These are phyloP conservation scores for Arachnomyces sp. DNA, from an alignment of 2,329 filamentous ascomycete genomes.

Conservation along the genomic window DNA sequence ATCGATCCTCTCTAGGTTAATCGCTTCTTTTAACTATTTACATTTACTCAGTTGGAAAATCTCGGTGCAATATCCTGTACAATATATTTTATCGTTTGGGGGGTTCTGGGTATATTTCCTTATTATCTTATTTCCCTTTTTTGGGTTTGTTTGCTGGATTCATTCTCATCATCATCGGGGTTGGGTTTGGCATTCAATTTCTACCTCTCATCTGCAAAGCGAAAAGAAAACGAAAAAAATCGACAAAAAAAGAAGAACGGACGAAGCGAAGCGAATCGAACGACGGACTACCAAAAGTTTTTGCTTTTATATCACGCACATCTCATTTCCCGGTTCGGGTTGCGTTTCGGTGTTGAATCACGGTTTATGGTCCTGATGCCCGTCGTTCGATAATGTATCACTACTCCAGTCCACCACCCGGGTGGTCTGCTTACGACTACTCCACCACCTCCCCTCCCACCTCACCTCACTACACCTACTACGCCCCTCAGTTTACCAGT, in stretches of 20 bases:
- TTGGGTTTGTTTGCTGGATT: constrained; percentile 11
- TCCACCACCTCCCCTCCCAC: constrained; percentile 38
- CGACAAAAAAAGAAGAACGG: too few relatives aligned
- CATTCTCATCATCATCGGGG: constrained; percentile 10
- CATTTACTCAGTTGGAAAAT: constrained; percentile 17
- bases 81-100: constrained; percentile 31
- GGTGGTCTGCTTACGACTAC: constrained; percentile 43
- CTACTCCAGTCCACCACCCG: constrained; percentile 38
- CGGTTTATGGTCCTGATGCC: constrained; percentile 20
- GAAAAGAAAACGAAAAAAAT: too few relatives aligned
- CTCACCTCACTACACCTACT: constrained; percentile 44
- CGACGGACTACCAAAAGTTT: not conserved
- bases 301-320: too few relatives aligned
- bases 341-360: constrained; percentile 11
- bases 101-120: constrained; percentile 11
- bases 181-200: constrained; percentile 12
- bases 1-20: constrained; percentile 12
- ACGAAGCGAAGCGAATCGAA: too few relatives aligned
- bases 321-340: constrained; percentile 6
- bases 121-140: constrained; percentile 13
- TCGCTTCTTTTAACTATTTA: constrained; percentile 18
- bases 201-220: constrained; percentile 6
- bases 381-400: constrained; percentile 37
- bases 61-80: constrained; percentile 37
- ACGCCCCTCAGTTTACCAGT: constrained; percentile 47